These are phyloP conservation scores for Gnomoniopsis sp. DNA, from an alignment of 2,329 filamentous ascomycete species.

Conservation along the genomic window DNA sequence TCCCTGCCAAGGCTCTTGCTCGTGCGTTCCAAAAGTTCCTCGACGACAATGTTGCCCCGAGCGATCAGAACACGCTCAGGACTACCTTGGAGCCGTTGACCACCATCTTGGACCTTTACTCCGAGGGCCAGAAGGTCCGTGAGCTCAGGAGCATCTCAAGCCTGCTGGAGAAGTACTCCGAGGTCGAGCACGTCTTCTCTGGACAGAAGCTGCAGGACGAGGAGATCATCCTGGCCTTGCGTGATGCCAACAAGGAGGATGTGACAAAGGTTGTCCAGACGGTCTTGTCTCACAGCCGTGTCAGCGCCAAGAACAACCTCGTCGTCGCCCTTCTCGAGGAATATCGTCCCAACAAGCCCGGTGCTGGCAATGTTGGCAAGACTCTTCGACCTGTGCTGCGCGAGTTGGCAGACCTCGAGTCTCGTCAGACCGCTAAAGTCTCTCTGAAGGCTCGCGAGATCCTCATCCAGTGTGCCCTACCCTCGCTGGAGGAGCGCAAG, in stretches of 20 bases:
- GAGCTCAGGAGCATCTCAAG: constrained; percentile 79
- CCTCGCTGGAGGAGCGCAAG: constrained; percentile 90
- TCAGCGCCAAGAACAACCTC: constrained; percentile 90
- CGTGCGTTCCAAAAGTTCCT: constrained; percentile 87
- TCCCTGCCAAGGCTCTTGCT: constrained; percentile 82
- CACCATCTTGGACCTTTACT: constrained; percentile 74
- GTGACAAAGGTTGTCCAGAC: constrained; percentile 79
- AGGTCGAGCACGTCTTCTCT: constrained; percentile 84
- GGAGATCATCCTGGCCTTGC: constrained; percentile 86
- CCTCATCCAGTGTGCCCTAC: constrained; percentile 93
- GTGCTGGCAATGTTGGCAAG: constrained; percentile 82
- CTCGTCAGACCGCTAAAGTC: constrained; percentile 83
- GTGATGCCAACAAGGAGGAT: constrained; percentile 95
- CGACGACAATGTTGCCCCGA: constrained; percentile 74
- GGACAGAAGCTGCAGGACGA: constrained; percentile 83
- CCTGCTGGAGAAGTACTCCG: constrained; percentile 77
- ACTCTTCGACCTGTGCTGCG: constrained; percentile 79
- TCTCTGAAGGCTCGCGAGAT: constrained; percentile 96
- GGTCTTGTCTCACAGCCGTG: constrained; percentile 89
- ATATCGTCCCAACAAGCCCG: constrained; percentile 92
- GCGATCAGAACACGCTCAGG: constrained; percentile 72
- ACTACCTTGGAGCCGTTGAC: constrained; percentile 71
- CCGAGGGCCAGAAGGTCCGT: constrained; percentile 84
- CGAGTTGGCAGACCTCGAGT: constrained; percentile 87
- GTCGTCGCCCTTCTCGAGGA: constrained; percentile 87